phyloP scores from a whole-genome alignment of 768 basidiomycete species.

The Candolleomyces eurysporus region DNA sequence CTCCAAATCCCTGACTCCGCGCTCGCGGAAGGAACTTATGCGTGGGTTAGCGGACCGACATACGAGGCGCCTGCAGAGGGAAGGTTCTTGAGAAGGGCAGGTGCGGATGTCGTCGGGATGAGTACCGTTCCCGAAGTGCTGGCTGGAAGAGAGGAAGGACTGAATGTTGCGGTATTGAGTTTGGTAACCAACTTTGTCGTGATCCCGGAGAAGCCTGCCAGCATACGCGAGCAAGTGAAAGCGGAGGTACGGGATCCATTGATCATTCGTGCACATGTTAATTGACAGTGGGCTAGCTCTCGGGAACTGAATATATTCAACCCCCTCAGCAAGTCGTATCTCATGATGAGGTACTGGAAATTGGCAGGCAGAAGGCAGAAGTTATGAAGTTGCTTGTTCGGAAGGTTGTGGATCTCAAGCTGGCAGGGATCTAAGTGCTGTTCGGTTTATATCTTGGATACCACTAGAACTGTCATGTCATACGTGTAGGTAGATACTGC shows the following conservation, averaged over 20 bases:
- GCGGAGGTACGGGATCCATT: constrained; percentile 56
- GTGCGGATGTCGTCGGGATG: constrained; percentile 94
- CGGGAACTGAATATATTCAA: constrained; percentile 49
- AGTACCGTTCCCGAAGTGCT: constrained; percentile 90
- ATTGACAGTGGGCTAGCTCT: constrained; percentile 42
- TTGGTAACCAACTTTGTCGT: constrained; percentile 87
- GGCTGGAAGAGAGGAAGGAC: constrained; percentile 70
- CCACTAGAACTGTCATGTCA: neutral
- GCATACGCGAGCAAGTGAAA: constrained; percentile 71
- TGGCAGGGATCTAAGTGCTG: neutral
- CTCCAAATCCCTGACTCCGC: constrained; percentile 53
- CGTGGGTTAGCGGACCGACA: constrained; percentile 88
- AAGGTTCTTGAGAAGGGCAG: constrained; percentile 65
- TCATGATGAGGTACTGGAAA: constrained; percentile 74
- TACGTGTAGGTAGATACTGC: no score
- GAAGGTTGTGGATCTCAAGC: constrained; percentile 45
- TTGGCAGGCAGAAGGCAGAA: constrained; percentile 66
- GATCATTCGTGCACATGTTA: neutral
- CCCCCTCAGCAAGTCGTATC: constrained; percentile 52
- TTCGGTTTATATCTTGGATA: neutral
- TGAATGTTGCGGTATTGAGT: constrained; percentile 77
- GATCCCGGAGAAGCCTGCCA: constrained; percentile 62
- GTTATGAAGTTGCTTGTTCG: constrained; percentile 72
- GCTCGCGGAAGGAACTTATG: constrained; percentile 80
- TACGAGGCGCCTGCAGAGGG: constrained; percentile 91